phyloP scores from a whole-genome alignment of 805 yeast genomes.

The Groenewaldozyma tartarivorans region DNA sequence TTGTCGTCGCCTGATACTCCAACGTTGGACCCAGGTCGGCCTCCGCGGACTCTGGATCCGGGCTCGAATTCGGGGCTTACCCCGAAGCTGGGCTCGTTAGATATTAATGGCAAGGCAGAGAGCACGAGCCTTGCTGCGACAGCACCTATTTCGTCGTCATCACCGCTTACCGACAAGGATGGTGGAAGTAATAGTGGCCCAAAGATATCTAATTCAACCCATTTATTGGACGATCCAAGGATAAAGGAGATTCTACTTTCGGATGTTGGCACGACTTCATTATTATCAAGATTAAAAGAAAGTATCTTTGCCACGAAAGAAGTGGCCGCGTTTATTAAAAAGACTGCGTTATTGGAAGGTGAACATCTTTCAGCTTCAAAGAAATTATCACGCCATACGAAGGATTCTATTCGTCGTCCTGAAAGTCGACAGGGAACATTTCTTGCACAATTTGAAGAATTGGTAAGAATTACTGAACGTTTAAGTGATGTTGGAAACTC shows the following conservation, averaged over 20 bases:
- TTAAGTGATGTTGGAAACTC: slow-evolving; percentile 61
- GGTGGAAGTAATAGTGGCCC: neutral
- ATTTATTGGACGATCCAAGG: slow-evolving; percentile 27
- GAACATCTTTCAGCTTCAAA: slow-evolving; percentile 67
- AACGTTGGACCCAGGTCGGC: too few relatives aligned
- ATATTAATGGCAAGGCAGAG: neutral
- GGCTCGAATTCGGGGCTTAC: neutral
- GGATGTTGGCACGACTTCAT: slow-evolving; percentile 57
- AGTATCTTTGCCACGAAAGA: slow-evolving; percentile 79
- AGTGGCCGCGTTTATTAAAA: slow-evolving; percentile 65
- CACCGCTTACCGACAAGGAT: slow-evolving; percentile 12
- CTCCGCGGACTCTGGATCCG: too few relatives aligned
- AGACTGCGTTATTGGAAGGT: slow-evolving; percentile 68
- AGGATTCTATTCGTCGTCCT: slow-evolving; percentile 39
- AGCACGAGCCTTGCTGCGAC: neutral
- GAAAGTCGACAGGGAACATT: slow-evolving; percentile 57
- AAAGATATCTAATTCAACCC: slow-evolving; percentile 6
- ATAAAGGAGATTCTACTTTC: slow-evolving; percentile 26
- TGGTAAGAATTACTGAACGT: slow-evolving; percentile 72
- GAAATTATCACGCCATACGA: slow-evolving; percentile 54
- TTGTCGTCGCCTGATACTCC: too few relatives aligned
- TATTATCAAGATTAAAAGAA: slow-evolving; percentile 67
- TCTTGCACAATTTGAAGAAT: slow-evolving; percentile 51
- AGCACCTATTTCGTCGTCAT: too few relatives aligned
- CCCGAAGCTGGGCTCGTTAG: neutral